Evolutionary conservation across 225 moss, liverwort and hornwort species (phyloP).

Genomic region (Sphagnum tenellum): DNA sequence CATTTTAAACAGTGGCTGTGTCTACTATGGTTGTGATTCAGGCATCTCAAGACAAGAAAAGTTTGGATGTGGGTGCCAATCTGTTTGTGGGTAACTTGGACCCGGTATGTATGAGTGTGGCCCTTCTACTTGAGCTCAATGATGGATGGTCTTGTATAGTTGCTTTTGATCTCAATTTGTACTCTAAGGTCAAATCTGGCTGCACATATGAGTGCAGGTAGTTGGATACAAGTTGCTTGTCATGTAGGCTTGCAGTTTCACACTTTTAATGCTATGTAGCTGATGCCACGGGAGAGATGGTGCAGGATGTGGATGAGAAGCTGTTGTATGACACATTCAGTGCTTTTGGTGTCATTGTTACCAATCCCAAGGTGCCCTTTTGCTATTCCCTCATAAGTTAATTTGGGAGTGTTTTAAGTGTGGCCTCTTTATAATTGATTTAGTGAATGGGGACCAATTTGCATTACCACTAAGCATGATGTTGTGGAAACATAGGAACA

Average conservation of each 20-base stretch:
- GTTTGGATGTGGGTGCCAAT: constrained; percentile 96
- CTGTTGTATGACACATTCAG: constrained; percentile 94
- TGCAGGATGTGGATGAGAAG: constrained; percentile 98
- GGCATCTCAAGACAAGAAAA: constrained; percentile 99
- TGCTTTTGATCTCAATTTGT: too few species aligned
- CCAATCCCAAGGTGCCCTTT: constrained; percentile 78
- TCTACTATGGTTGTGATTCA: constrained; percentile 16
- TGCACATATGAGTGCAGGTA: too few species aligned
- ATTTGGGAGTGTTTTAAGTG: too few species aligned
- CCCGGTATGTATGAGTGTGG: constrained; percentile 42
- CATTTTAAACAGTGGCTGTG: background rate
- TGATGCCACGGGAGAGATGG: background rate
- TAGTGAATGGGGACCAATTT: too few species aligned
- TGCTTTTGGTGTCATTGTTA: constrained; percentile 96
- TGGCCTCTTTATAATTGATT: too few species aligned
- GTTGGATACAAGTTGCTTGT: too few species aligned
- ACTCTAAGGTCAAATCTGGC: too few species aligned
- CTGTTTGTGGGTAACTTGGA: constrained; percentile 95
- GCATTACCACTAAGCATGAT: too few species aligned
- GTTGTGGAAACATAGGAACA: too few species aligned
- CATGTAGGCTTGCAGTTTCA: too few species aligned
- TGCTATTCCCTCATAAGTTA: too few species aligned
- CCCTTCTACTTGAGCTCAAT: background rate
- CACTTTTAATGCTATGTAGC: too few species aligned
- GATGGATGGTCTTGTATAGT: background rate